A percentile compares a stretch with the other conserved stretches of the same genome.
Evolutionary conservation across 129 eudicot genomes (phyloP).

Genomic region (Centrapalus pauciflorus): DNA sequence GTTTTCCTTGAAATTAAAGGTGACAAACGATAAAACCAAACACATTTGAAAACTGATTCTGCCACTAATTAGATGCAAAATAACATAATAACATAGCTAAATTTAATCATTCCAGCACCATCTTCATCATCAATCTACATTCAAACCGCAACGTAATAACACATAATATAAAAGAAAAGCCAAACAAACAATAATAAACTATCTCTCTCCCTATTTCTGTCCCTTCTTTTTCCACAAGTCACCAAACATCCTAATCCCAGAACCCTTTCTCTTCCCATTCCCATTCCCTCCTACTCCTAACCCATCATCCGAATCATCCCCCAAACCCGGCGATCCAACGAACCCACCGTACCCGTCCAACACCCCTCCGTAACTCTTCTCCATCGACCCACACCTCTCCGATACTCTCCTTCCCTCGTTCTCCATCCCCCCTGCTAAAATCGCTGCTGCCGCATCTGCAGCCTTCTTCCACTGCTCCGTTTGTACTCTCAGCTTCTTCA

Average conservation of each 20-base stretch:
- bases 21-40: no score
- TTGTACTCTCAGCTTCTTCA: conserved; percentile 77
- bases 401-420: conserved; percentile 51
- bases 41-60: background rate
- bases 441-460: conserved; percentile 85
- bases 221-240: conserved; percentile 94
- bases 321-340: conserved; percentile 54
- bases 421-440: conserved; percentile 66
- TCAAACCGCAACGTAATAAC: conserved; percentile 10
- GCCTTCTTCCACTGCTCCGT: conserved; percentile 99
- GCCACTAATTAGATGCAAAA: conserved; percentile 15
- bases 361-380: conserved; percentile 53
- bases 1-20: no score
- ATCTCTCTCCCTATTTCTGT: conserved; percentile 41
- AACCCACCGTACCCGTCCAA: conserved; percentile 52
- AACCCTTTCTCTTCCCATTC: conserved; percentile 74
- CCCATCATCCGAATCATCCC: conserved; percentile 58
- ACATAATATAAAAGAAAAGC: background rate
- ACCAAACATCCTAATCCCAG: conserved; percentile 87
- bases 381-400: conserved; percentile 80
- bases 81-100: conserved; percentile 9
- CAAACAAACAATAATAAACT: no score
- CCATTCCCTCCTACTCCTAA: no score
- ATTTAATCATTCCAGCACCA: conserved; percentile 17
- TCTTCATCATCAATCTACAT: conserved; percentile 28